Evolutionary conservation across 164 flowering plant species (phyloP).

Genomic region (Chimonanthus salicifolius): DNA sequence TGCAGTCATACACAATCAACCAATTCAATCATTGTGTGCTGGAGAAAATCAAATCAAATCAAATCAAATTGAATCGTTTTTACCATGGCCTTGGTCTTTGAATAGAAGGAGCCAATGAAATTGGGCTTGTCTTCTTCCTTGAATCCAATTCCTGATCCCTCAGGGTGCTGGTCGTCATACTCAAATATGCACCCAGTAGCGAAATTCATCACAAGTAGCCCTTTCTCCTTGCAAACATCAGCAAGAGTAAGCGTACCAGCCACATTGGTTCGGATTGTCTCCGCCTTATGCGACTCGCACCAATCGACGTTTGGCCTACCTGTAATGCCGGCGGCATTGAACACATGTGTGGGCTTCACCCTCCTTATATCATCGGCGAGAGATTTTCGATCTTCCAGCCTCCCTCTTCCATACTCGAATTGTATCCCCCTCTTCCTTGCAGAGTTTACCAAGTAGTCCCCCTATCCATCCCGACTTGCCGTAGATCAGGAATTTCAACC

Average conservation of each 20-base stretch:
- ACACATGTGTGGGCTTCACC: constrained; percentile 25
- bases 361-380: constrained; percentile 15
- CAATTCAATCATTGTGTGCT: too few relatives aligned
- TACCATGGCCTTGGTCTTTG: constrained; percentile 32
- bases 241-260: constrained; percentile 21
- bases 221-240: constrained; percentile 19
- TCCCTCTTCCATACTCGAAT: constrained; percentile 20
- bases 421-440: constrained; percentile 19
- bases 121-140: constrained; percentile 27
- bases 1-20: background rate
- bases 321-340: constrained; percentile 25
- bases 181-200: constrained; percentile 27
- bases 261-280: constrained; percentile 23
- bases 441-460: constrained; percentile 21
- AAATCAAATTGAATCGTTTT: background rate
- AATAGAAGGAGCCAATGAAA: constrained; percentile 26
- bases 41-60: background rate
- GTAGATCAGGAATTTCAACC: constrained; percentile 21
- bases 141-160: constrained; percentile 24
- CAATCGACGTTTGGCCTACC: constrained; percentile 26
- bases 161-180: constrained; percentile 17
- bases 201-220: constrained; percentile 22
- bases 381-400: constrained; percentile 15
- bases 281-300: constrained; percentile 27
- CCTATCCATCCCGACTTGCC: constrained; percentile 28